Base-by-base conservation (phyloP, 2,329 filamentous ascomycete genomes). In the Alternaria angustiovoidea region DNA sequence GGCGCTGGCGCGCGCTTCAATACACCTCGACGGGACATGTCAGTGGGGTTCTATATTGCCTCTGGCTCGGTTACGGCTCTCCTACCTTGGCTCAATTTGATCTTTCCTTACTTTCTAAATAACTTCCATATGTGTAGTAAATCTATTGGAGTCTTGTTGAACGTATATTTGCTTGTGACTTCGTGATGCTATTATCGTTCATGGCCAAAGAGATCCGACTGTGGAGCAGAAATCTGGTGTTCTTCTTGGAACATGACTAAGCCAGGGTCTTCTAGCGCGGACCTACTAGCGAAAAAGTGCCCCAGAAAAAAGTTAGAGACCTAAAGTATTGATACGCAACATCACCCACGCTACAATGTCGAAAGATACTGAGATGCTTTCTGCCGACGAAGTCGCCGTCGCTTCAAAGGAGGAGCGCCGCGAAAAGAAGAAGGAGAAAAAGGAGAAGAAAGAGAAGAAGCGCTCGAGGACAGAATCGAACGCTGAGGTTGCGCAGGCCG, bases 391-490 rank as follows among this genome's bases (percentile, higher is more conserved):
- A 16, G 55, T 52, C 16, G 48, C 59, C 41, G 34, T 42, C 12
- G 51, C 62, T 4, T 28, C 47, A 2, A 74, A 71, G 51, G 70
- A 70, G 48, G 67, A 69, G 53, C 69, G 64, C 24, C 62, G 63
- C 46, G 67, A 71, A 11, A 72, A 71, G 46, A 73, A 73, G 32
- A 75, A 73, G 22, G 69, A 68, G 24, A 74, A 72, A 36, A 73
- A 72, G 49, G 69, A 68, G 9, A 66, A 68, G 54, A 72, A 71
- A 49, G 68, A 72, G 14, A 67, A 66, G 57, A 70, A 74, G 32
- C 63, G 63, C 24, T 61, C 63, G 28, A 71, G 64, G 60, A 62
- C 64, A n/a, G 63, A 70, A 42, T 47, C 51, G 16, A 63, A 62
- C 41, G 46, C 56, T n/a, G 57, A 61, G 28, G 48, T 30, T n/a